A percentile compares a stretch with the other conserved stretches of the same genome.
Evolutionary conservation across 805 yeast species (phyloP).

Genomic region (Yamadazyma olivae): DNA sequence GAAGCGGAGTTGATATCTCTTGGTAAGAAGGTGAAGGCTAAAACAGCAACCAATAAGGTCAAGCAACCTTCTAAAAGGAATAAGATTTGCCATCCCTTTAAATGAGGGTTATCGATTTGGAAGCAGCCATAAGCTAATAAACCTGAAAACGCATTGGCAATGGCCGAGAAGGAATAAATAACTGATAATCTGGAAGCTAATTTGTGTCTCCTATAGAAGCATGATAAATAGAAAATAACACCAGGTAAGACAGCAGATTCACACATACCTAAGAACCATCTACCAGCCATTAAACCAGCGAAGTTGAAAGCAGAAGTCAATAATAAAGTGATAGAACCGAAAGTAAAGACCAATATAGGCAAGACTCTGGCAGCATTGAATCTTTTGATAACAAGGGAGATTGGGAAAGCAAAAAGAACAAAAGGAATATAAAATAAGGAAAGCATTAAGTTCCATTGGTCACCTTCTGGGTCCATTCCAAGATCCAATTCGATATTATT

Average conservation of each 20-base stretch:
- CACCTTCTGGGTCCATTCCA: slow-evolving; percentile 28
- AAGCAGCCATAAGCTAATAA: slow-evolving; percentile 31
- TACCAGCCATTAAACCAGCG: slow-evolving; percentile 29
- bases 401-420: slow-evolving; percentile 44
- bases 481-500: slow-evolving; percentile 43
- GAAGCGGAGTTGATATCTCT: slow-evolving; percentile 30
- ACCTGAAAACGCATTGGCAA: slow-evolving; percentile 38
- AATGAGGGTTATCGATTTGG: slow-evolving; percentile 35
- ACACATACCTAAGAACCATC: slow-evolving; percentile 36
- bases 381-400: slow-evolving; percentile 37
- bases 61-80: slow-evolving; percentile 44
- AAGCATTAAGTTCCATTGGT: slow-evolving; percentile 44
- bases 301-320: slow-evolving; percentile 36
- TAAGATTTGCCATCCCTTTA: slow-evolving; percentile 48
- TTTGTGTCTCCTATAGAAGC: slow-evolving; percentile 36
- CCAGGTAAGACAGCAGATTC: slow-evolving; percentile 40
- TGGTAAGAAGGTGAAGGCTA: slow-evolving; percentile 35
- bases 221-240: slow-evolving; percentile 33
- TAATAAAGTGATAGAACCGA: slow-evolving; percentile 41
- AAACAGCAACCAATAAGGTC: slow-evolving; percentile 32
- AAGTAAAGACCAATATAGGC: slow-evolving; percentile 43
- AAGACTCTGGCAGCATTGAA: slow-evolving; percentile 43
- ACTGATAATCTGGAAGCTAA: slow-evolving; percentile 33
- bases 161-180: slow-evolving; percentile 33
- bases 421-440: slow-evolving; percentile 46